Conservation (phyloP, 768 basidiomycete genomes). For the Amanita rimosa region DNA sequence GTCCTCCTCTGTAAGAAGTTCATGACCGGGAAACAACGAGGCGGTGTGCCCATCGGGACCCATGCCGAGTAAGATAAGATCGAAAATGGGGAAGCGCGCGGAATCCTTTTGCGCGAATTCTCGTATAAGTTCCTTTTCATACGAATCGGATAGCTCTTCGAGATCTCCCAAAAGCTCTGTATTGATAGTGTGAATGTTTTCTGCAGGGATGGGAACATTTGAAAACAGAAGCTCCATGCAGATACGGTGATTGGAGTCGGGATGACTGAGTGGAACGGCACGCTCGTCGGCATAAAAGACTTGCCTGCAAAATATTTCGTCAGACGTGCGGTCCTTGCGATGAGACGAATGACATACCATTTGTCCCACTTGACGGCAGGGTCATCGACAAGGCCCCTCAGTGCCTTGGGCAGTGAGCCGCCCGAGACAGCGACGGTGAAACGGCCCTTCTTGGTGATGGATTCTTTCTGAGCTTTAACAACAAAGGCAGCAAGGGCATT, state of each 20-base stretch:
- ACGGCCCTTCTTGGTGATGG: slow-evolving; percentile 77
- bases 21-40: slow-evolving; percentile 92
- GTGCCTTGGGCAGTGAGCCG: slow-evolving; percentile 78
- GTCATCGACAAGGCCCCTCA: slow-evolving; percentile 57
- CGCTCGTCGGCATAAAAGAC: slow-evolving; percentile 98
- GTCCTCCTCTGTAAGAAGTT: slow-evolving; percentile 72
- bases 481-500: slow-evolving; percentile 71
- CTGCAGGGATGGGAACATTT: slow-evolving; percentile 65
- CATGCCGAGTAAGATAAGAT: slow-evolving; percentile 93
- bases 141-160: slow-evolving; percentile 72
- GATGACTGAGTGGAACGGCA: slow-evolving; percentile 83
- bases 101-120: slow-evolving; percentile 90
- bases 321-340: not conserved
- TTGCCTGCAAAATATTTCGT: slow-evolving; percentile 50
- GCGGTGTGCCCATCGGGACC: slow-evolving; percentile 99
- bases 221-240: slow-evolving; percentile 67
- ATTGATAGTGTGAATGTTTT: slow-evolving; percentile 83
- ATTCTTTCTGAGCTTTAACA: slow-evolving; percentile 78
- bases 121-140: slow-evolving; percentile 75
- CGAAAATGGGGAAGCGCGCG: slow-evolving; percentile 95
- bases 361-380: slow-evolving; percentile 81
- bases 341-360: slow-evolving; percentile 45
- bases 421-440: slow-evolving; percentile 95
- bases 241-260: slow-evolving; percentile 84
- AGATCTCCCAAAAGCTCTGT: slow-evolving; percentile 50